Percentiles rank a stretch among this genome's conserved stretches.
phyloP scores from a whole-genome alignment of 495 filamentous ascomycete genomes.

The Penicilliopsis zonata region DNA sequence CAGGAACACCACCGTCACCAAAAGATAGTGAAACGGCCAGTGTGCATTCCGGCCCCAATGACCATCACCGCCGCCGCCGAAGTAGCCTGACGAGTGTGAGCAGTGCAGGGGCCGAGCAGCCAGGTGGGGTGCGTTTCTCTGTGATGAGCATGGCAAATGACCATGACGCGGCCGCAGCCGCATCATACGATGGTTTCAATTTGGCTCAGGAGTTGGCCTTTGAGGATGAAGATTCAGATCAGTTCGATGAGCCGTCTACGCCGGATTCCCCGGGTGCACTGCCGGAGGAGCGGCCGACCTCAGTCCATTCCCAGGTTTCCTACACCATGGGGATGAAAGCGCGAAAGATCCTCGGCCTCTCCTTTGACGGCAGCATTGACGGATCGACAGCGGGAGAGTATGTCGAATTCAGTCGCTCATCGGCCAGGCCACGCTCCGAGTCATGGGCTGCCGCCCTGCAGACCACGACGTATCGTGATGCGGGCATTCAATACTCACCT shows the following conservation, averaged over 20 bases:
- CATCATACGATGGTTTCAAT: constrained; percentile 56
- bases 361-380: constrained; percentile 18
- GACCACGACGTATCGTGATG: constrained; percentile 47
- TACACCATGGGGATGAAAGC: constrained; percentile 31
- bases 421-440: too few relatives aligned
- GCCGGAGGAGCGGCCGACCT: constrained; percentile 34
- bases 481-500: constrained; percentile 72
- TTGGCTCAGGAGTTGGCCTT: constrained; percentile 85
- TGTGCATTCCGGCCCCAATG: constrained; percentile 63
- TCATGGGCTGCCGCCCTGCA: constrained; percentile 7
- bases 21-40: constrained; percentile 64
- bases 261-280: constrained; percentile 26
- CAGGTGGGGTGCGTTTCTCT: constrained; percentile 52
- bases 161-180: constrained; percentile 41
- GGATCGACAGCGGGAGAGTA: constrained; percentile 8
- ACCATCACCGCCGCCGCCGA: constrained; percentile 41
- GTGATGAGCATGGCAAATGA: constrained; percentile 42
- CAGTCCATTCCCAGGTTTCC: constrained; percentile 29
- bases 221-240: constrained; percentile 53
- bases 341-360: constrained; percentile 38
- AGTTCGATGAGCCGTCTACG: constrained; percentile 20
- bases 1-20: too few relatives aligned
- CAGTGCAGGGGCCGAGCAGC: constrained; percentile 35
- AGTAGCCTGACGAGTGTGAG: constrained; percentile 52
- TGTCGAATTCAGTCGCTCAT: neutral